Evolutionary conservation across 164 flowering plant species (phyloP), one percentile per base, ranked within the genome.

Genomic region (Stephania yunnanensis): DNA sequence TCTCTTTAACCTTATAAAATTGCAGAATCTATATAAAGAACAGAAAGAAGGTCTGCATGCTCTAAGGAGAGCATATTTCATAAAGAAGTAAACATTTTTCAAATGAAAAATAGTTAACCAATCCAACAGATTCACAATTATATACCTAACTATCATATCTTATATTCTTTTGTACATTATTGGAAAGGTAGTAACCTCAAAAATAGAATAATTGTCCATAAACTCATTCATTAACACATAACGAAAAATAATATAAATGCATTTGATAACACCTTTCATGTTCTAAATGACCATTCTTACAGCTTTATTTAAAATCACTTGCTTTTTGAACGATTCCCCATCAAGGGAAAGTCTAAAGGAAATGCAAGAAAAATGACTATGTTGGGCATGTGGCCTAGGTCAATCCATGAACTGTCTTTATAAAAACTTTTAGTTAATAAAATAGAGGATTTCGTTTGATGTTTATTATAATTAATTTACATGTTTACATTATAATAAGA

Each of bases 11-110:
- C 71, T 69, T 36, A 13, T 19, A 1, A 7, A 44, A 44, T n/a
- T 69, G 50, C 50, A 44, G 52, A 69, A 69, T 69, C 3, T 68
- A 68, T 69, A 53, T 10, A 53, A 53, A 53, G 10, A 53, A 53
- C 19, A 53, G 29, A 69, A 46, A 25, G 52, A 42, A 45, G 1
- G 55, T n/a, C n/a, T n/a, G n/a, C 2, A 2, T 22, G 25, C 64
- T 71, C 52, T 71, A 76, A 67, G 29, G 19, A 13, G 74, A 68
- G 73, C 30, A 75, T 69, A 70, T 20, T 44, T 55, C 44, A 4
- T 2, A 10, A 25, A 25, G 69, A 61, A 64, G 69, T 45, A 44
- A 71, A 53, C 61, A 48, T 10, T 8, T 20, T 71, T 22, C 22
- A 25, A 46, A 11, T 15, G 58, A 76, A 46, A 66, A 29, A 61